Base-by-base conservation (phyloP, 768 basidiomycete species). In the Cyclocybe aegerita region DNA sequence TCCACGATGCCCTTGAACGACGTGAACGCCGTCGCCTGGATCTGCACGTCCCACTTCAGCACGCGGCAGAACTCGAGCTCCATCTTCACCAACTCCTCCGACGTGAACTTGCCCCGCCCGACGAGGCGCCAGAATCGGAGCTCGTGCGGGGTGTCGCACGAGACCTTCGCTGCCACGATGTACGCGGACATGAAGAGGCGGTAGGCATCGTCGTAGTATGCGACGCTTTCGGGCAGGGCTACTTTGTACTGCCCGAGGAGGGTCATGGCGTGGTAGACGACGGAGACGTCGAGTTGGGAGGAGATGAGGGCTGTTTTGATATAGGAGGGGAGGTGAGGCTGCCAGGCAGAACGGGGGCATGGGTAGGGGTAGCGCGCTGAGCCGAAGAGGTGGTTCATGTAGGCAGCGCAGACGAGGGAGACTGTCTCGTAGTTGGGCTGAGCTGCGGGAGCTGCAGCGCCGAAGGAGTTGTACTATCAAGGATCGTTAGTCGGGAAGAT, bases 361-460 rank as follows among this genome's bases (percentile, higher is more conserved):
- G 49, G 49, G 15, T 46, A 53, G 1, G 38, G 49, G 32, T 54
- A 49, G 7, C 44, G 47, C 39, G 52, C 41, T 1, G 46, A 50
- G 31, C 43, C 48, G 35, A 59, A 57, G 23, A 57, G 47, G 40
- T 52, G 52, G 9, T 48, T 44, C 46, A 57, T 52, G 41, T 48
- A 54, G n/a, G 39, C 40, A 7, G 55, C 36, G 42, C 52, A 52
- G 45, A 38, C 29, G 43, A 43, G 12, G 42, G 39, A 32, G 12
- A 29, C 9, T 23, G 30, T n/a, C 31, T 37, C 23, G 16, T 44
- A 8, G 31, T 31, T 43, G 15, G 32, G 17, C 36, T 7, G 17
- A 23, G 34, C 9, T n/a, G 11, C 30, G 33, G 15, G 39, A 29
- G 17, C 40, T 23, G 3, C 9, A 10, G 37, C 14, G 12, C 42